A percentile compares a stretch with the other conserved stretches of the same genome.
Conservation (phyloP, 768 basidiomycete species). For the Terana coerulea region DNA sequence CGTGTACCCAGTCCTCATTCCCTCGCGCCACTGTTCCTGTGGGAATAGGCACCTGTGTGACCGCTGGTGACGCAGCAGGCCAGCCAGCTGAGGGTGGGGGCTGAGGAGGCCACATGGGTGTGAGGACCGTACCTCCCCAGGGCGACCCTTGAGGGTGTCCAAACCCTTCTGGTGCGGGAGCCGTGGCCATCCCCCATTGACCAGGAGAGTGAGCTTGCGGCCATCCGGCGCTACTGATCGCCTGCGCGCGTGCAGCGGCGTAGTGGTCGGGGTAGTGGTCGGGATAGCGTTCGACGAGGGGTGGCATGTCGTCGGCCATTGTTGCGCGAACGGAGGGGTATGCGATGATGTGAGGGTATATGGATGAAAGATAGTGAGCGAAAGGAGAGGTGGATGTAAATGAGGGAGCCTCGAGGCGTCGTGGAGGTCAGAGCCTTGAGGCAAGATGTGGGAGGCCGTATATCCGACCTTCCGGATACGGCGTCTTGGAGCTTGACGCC, state of each 20-base stretch:
- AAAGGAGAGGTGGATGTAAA: slow-evolving; percentile 1
- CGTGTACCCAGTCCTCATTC: slow-evolving; percentile 10
- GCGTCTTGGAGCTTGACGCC: slow-evolving; percentile 5
- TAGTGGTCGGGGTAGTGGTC: not conserved
- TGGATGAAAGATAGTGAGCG: not conserved
- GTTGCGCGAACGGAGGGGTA: not conserved
- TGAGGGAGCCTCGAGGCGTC: slow-evolving; percentile 8
- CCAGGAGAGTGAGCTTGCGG: not conserved
- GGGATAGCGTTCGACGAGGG: slow-evolving; percentile 8
- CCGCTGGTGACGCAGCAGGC: slow-evolving; percentile 2
- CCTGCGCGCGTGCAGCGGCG: too few species aligned
- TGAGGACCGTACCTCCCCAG: not conserved
- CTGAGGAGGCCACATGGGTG: slow-evolving; percentile 8
- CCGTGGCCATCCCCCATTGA: not conserved
- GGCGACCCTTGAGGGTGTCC: slow-evolving; percentile 2
- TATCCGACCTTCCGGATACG: slow-evolving; percentile 6
- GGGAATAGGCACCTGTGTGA: not conserved
- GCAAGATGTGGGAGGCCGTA: slow-evolving; percentile 5
- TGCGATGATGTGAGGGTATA: slow-evolving; percentile 1
- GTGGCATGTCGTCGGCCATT: slow-evolving; percentile 11
- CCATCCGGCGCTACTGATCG: not conserved
- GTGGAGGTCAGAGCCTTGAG: slow-evolving; percentile 8
- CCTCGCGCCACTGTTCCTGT: not conserved
- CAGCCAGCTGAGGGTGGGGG: not conserved
- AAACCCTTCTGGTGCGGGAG: not conserved